Conservation (phyloP, 2,329 filamentous ascomycete species). For the Aspergillus puulaauensis region DNA sequence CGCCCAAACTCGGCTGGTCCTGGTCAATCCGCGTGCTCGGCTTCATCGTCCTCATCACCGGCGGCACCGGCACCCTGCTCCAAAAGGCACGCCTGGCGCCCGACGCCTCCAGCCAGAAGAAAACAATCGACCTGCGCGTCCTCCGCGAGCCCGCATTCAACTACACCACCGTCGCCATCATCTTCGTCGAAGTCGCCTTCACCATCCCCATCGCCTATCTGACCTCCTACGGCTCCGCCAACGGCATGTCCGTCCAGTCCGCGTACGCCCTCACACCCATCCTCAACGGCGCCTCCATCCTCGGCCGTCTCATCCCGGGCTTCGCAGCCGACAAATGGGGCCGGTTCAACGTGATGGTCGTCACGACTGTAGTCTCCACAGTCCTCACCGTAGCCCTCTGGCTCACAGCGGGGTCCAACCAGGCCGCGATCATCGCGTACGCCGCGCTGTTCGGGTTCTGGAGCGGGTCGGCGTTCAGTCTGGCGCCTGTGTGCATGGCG, state of each 20-base stretch:
- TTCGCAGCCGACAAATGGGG: constrained; percentile 26
- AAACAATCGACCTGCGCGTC: constrained; percentile 21
- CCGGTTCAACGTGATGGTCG: constrained; percentile 21
- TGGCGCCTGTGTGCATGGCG: constrained; percentile 46
- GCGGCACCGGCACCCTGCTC: constrained; percentile 20
- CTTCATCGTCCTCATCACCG: constrained; percentile 31
- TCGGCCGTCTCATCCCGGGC: constrained; percentile 25
- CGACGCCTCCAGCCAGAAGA: constrained; percentile 10
- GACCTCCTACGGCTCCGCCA: constrained; percentile 17
- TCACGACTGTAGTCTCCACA: background rate
- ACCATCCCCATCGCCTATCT: constrained; percentile 31
- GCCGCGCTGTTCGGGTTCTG: constrained; percentile 34
- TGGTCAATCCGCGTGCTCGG: constrained; percentile 41
- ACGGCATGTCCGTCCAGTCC: constrained; percentile 15
- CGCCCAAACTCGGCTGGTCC: constrained; percentile 31
- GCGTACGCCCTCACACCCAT: constrained; percentile 27
- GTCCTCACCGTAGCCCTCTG: background rate
- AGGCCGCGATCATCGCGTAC: constrained; percentile 14
- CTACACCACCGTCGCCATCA: constrained; percentile 18
- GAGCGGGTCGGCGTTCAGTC: constrained; percentile 36
- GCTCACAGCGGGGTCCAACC: background rate
- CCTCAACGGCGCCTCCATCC: constrained; percentile 24
- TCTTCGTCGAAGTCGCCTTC: constrained; percentile 26
- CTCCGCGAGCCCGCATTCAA: constrained; percentile 18
- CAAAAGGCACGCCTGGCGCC: constrained; percentile 16